Conservation (phyloP, 2,329 filamentous ascomycete species). For the Sporothrix curviconia region DNA sequence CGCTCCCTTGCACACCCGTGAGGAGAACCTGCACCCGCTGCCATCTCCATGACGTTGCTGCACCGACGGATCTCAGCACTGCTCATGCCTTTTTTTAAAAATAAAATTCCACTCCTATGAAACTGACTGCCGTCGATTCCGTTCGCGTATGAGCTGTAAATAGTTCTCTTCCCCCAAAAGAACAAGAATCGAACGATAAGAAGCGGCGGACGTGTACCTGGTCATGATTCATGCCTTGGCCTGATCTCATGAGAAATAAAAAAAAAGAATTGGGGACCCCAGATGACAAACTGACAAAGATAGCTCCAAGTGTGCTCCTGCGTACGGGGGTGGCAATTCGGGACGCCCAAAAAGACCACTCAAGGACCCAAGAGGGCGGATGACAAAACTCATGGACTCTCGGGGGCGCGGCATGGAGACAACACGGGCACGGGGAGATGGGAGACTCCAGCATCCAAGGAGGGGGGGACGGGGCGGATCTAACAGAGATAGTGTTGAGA, state of each 20-base stretch:
- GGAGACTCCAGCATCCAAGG: no score
- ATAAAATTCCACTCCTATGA: no score
- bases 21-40: not conserved
- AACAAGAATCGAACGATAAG: not conserved
- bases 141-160: not conserved
- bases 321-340: not conserved
- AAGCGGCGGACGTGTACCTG: not conserved
- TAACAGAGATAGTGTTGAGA: not conserved
- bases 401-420: no score
- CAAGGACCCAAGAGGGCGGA: not conserved
- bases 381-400: no score
- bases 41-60: not conserved
- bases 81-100: no score
- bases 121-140: no score
- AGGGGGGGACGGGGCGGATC: not conserved
- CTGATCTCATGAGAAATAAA: conserved; percentile 6
- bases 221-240: conserved; percentile 1
- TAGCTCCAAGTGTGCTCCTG: not conserved
- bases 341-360: not conserved
- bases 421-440: no score
- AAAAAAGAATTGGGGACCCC: not conserved
- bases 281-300: not conserved
- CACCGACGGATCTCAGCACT: not conserved
- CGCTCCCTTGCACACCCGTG: not conserved
- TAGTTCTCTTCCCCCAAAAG: not conserved